A percentile compares a stretch with the other conserved stretches of the same genome.
Evolutionary conservation across 306 rosid genomes (phyloP).

Genomic region (Mimosa pudica): DNA sequence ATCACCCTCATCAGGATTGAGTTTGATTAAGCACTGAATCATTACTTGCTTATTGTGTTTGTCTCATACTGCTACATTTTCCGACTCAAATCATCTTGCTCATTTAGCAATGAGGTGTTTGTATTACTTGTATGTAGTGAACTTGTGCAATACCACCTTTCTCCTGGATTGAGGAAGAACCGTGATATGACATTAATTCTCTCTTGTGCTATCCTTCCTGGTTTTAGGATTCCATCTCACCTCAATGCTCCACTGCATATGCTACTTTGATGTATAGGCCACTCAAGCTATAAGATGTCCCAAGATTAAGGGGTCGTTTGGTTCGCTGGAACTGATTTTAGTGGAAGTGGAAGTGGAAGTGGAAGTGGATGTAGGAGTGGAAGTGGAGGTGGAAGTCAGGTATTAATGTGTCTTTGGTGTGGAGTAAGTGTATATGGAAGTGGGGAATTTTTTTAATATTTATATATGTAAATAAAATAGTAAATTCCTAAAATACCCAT

Average conservation of each 20-base stretch:
- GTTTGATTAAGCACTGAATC: background rate
- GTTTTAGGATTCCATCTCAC: background rate
- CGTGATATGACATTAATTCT: background rate
- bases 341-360: too few species aligned
- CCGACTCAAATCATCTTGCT: background rate
- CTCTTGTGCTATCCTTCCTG: background rate
- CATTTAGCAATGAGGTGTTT: background rate
- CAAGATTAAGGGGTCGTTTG: too few species aligned
- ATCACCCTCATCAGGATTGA: background rate
- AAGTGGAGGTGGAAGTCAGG: too few species aligned
- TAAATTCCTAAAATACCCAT: too few species aligned
- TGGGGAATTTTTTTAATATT: too few species aligned
- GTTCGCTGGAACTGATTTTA: too few species aligned
- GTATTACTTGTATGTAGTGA: background rate
- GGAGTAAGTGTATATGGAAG: too few species aligned
- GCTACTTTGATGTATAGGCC: background rate
- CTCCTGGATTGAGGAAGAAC: background rate
- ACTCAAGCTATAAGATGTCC: background rate
- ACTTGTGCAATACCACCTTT: background rate
- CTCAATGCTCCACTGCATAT: background rate
- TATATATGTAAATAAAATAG: too few species aligned
- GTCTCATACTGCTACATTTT: background rate
- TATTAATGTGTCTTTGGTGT: too few species aligned
- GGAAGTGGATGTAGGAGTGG: too few species aligned
- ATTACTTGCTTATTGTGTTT: background rate